Evolutionary conservation across 345 rosid genomes (phyloP), one percentile per base, ranked within the genome.

Genomic region (Aquilaria sinensis): DNA sequence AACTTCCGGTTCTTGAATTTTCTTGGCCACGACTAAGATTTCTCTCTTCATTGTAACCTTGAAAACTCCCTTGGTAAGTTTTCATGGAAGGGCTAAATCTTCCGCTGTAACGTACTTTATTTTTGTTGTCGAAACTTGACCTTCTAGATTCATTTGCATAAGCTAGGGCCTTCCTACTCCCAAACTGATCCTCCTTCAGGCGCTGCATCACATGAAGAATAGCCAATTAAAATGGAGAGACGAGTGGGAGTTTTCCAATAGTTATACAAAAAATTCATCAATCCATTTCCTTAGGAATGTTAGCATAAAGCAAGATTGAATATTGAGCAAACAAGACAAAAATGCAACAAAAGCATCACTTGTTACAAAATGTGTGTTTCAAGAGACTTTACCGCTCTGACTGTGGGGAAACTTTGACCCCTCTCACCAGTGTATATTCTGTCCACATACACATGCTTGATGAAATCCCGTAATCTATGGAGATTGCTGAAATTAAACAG

Each of bases 361-460:
- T 31, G 14, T 11, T 45, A 51, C 49, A 41, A 33, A 43, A 49
- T 30, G 2, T 13, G 51, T 62, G 33, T 13, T 31, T 55, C 30
- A 12, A 65, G 56, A 48, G 50, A 55, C 48, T 60, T 68, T 81
- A 90, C 97, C 83, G 83, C 37, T 81, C 75, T 82, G 37, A 75
- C 70, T 62, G 52, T 70, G 4, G 80, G 77, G 64, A 73, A 67
- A 58, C 61, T 83, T 47, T 76, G 88, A 70, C 62, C 68, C 68
- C 77, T 74, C 69, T 82, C 85, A 51, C 88, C 84, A 13, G 71
- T 63, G 72, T 77, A 94, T 74, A 63, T 81, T 67, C 83, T 79
- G 51, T 85, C 97, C 55, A 88, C 95, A 68, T 94, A 94, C 50
- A 88, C 92, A 50, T 79, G 87, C 80, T 74, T 90, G 76, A 94